Percentiles rank a stretch among this genome's conserved stretches.
phyloP scores from a whole-genome alignment of 352 stramenopile species.

The Globisporangium megalacanthum region DNA sequence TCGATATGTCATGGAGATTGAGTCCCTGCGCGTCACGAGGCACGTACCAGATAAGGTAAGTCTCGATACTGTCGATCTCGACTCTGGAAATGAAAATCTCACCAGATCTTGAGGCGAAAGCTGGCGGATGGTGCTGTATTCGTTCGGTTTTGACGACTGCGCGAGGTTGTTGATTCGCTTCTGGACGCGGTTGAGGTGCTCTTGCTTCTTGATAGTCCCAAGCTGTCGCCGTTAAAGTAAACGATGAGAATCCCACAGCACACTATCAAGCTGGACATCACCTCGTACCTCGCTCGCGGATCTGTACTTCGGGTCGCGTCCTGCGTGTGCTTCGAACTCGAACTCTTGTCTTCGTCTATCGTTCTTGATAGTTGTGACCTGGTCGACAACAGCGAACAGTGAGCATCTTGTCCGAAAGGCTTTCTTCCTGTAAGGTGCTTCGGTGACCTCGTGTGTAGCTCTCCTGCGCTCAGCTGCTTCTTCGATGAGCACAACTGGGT shows the following conservation, averaged over 20 bases:
- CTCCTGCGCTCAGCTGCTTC: slow-evolving; percentile 22
- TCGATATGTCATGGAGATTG: not conserved
- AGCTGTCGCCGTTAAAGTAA: not conserved
- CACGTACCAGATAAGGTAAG: too few relatives aligned
- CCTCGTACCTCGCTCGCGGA: not conserved
- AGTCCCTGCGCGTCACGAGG: slow-evolving; percentile 5
- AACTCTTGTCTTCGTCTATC: slow-evolving; percentile 3
- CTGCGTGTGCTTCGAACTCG: not conserved
- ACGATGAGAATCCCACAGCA: not conserved
- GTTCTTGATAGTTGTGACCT: slow-evolving; percentile 9
- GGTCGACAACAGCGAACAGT: not conserved
- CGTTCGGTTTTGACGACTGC: not conserved
- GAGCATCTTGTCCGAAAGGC: not conserved
- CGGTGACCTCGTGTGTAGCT: slow-evolving; percentile 20
- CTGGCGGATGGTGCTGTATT: slow-evolving; percentile 1
- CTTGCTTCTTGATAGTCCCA: slow-evolving; percentile 5
- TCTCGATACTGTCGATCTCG: too few relatives aligned
- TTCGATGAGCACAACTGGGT: slow-evolving; percentile 21
- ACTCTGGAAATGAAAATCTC: not conserved
- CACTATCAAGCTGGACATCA: not conserved
- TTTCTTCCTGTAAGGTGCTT: not conserved
- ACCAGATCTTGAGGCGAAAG: slow-evolving; percentile 11
- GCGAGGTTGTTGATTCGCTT: slow-evolving; percentile 4
- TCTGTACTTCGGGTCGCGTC: not conserved
- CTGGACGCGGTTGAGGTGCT: slow-evolving; percentile 11